Evolutionary conservation across 169 alveolate species (phyloP), one percentile per base, ranked within the genome.

Genomic region (Plasmodium adleri): DNA sequence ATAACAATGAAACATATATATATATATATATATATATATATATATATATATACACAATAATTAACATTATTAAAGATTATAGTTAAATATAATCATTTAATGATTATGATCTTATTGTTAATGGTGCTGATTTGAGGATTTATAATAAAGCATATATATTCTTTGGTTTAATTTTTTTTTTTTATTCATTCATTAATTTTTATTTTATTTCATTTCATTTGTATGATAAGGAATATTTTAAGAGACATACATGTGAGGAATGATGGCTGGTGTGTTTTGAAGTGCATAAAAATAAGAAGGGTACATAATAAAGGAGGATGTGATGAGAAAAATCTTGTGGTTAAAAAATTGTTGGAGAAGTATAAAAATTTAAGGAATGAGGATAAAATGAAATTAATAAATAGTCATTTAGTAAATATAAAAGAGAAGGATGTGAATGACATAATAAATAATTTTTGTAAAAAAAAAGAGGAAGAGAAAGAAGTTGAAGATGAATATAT

Each of bases 321-420:
- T 8, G 85, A 12, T 2, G 64, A 17, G 0, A 1, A 71, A 26
- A 56, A 9, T 28, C 15, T 43, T 4, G 63, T 56, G 6, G 39
- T 83, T 43, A 52, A 52, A 9, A 43, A 24, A 20, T 54, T 83
- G 20, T 20, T 83, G 17, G 78, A 56, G 43, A 67, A 63, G 50
- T 83, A 83, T 62, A 83, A 66, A 68, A 24, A 32, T 54, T n/a
- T 83, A 6, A 47, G 91, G 26, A 54, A 45, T 3, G 70, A 83
- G 3, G 91, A 83, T 72, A 67, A 62, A n/a, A 26, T 83, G 15
- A 67, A 68, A 28, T 62, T 83, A 68, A 83, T 83, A 70, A 67
- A 58, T 9, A 68, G 39, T 15, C 91, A 83, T 32, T 60, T 83
- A 24, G 43, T 39, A 12, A 70, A 68, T 49, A 17, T 83, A 12